Evolutionary conservation across 2,329 filamentous ascomycete genomes (phyloP).

Genomic region (Celoporthe dispersa): DNA sequence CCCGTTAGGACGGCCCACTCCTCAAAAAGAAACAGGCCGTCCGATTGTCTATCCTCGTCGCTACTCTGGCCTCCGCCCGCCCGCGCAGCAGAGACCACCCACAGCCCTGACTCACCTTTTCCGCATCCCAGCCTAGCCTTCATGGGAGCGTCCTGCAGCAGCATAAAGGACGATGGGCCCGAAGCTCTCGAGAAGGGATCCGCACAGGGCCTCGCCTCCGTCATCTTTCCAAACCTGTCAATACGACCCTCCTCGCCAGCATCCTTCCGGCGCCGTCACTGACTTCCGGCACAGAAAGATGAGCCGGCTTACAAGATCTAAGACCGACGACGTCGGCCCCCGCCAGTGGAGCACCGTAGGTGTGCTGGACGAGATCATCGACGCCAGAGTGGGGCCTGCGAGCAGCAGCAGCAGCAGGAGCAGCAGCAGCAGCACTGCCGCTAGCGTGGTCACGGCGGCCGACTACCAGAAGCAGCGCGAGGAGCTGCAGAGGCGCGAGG

Average conservation of each 20-base stretch:
- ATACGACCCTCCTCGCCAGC: slow-evolving; percentile 21
- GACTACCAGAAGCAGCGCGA: slow-evolving; percentile 41
- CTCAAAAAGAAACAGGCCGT: not conserved
- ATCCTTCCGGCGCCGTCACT: slow-evolving; percentile 9
- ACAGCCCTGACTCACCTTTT: not conserved
- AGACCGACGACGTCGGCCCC: not conserved
- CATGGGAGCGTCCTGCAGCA: slow-evolving; percentile 16
- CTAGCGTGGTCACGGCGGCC: slow-evolving; percentile 20
- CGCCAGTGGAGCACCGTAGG: slow-evolving; percentile 20
- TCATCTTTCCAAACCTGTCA: slow-evolving; percentile 26
- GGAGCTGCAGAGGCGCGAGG: slow-evolving; percentile 40
- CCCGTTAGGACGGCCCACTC: not conserved
- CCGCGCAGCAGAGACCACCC: not conserved
- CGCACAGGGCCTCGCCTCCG: slow-evolving; percentile 14
- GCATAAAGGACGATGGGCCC: slow-evolving; percentile 26
- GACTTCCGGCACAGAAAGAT: slow-evolving; percentile 23
- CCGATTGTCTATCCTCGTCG: slow-evolving; percentile 4
- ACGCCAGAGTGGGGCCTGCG: slow-evolving; percentile 10
- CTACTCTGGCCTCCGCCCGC: not conserved
- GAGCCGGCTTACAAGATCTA: slow-evolving; percentile 8
- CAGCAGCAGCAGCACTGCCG: not conserved
- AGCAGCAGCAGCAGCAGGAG: not conserved
- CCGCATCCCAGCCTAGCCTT: not conserved
- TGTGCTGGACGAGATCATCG: slow-evolving; percentile 23
- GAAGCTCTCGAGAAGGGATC: slow-evolving; percentile 22